Percentiles rank a stretch among this genome's conserved stretches.
Conservation (phyloP, 345 rosid genomes). For the Hibiscus tridactylites region DNA sequence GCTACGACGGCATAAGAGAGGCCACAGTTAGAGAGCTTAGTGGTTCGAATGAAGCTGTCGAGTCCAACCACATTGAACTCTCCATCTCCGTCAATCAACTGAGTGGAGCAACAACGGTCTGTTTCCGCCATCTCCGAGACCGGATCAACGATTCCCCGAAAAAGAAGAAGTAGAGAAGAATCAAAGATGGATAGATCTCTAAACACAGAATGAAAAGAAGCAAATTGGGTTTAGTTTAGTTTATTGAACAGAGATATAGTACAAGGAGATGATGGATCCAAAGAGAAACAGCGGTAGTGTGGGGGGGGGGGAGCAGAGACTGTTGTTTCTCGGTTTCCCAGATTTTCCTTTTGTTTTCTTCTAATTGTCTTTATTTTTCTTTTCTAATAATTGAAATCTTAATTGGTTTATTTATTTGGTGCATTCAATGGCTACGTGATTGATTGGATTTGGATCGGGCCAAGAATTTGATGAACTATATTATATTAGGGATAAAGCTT, state of each 20-base stretch:
- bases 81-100: slow-evolving; percentile 54
- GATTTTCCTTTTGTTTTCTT: neutral
- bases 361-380: neutral
- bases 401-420: neutral
- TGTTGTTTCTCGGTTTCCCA: neutral
- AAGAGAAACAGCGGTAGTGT: neutral
- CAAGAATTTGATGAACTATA: neutral
- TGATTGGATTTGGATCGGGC: neutral
- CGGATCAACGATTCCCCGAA: neutral
- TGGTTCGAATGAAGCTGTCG: slow-evolving; percentile 39
- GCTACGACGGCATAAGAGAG: slow-evolving; percentile 80
- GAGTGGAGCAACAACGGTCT: slow-evolving; percentile 37
- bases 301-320: neutral
- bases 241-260: neutral
- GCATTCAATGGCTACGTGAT: neutral
- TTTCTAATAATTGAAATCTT: neutral
- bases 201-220: neutral
- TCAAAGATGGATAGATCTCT: neutral
- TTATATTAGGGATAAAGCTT: too few relatives aligned
- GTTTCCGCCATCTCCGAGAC: slow-evolving; percentile 4
- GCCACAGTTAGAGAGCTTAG: slow-evolving; percentile 46
- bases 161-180: neutral
- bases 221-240: neutral
- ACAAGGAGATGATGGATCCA: neutral
- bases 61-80: slow-evolving; percentile 53